Evolutionary conservation across 257 asterid species (phyloP), one percentile per base, ranked within the genome.

Genomic region (Primulina tabacum): DNA sequence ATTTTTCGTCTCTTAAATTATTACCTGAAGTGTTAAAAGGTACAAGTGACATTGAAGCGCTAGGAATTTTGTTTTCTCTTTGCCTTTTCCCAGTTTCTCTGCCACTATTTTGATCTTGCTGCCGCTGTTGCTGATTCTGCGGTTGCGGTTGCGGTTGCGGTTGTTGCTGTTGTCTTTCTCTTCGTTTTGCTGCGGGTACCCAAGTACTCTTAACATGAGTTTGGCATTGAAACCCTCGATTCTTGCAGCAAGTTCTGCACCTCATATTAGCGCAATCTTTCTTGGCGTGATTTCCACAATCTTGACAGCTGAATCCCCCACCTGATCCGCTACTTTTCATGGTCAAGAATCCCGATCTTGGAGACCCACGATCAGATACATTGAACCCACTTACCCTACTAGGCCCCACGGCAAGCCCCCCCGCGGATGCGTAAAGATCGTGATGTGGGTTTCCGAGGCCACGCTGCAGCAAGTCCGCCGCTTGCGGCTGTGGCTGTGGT

Each of bases 101-200:
- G 77, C 6, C 68, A 0, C 8, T 24, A 1, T 68, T 68, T 14
- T 69, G 40, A 2, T 71, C 66, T 5, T 71, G 61, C 6, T 65
- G 64, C 5, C 4, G 30, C 30, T 28, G 30, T 1, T 28, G 30
- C 4, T 32, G 34, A 32, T 32, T 28, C 30, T 28, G 30, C 7
- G 5, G 34, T 32, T 32, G 34, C 6, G 5, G 33, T 30, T 30
- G 33, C 5, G 35, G 70, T 10, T 74, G 82, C 7, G 72, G 76
- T 35, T 50, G 70, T 10, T 74, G 82, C 7, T 75, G 76, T 35
- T 72, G 85, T 47, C 85, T 60, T 57, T 83, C 85, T 9, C 88
- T 72, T 38, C 88, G 70, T 68, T 83, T 80, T 4, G 82, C 75
- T 7, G 88, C 88, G 0, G 88, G 88, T 69, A 83, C 87, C 34